Evolutionary conservation across 2,329 filamentous ascomycete species (phyloP), one percentile per base, ranked within the genome.

Genomic region (Fusarium sp.): DNA sequence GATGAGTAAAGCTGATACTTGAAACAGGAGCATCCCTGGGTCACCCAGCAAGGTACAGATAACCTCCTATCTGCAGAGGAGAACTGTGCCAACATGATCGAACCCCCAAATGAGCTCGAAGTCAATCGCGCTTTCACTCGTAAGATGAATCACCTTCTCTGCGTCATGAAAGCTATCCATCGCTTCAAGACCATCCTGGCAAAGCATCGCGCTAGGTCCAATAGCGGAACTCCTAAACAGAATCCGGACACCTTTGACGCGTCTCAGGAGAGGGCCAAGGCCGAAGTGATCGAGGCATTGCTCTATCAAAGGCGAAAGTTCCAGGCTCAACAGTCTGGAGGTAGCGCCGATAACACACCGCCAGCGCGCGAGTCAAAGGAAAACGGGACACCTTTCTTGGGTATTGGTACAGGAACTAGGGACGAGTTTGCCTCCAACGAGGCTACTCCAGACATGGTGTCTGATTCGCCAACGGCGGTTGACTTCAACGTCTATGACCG

Each of bases 401-500:
- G 91, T 58, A 94, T 98, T 68, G 94, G 94, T 17, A 88, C 89
- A 1, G 90, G 90, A 44, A 84, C 85, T 4, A 76, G 79, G 26
- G 83, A 87, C 63, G 83, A 83, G 19, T 84, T 84, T 70, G 74
- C 77, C 45, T 77, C 75, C 40, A 79, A 81, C 56, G 76, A 80
- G 24, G 71, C 77, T 11, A 80, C 79, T 15, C 79, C 79, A 4
- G 79, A 85, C 22, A 77, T 91, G 6, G 90, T 97, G 40, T 93
- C 92, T 31, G 94, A 97, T 79, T 97, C 93, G 2, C 95, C 95
- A 4, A 91, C 91, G 0, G 91, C 91, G 2, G 92, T 93, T 7
- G 94, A 97, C 63, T 93, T 93, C 72, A 90, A 96, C 75, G 91
- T 98, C 60, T 98, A 97, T 78, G 93, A 97, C 77, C 89, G 87